Evolutionary conservation across 1,284 basidiomycete genomes (phyloP).

Genomic region (Butyriboletus appendiculatus): DNA sequence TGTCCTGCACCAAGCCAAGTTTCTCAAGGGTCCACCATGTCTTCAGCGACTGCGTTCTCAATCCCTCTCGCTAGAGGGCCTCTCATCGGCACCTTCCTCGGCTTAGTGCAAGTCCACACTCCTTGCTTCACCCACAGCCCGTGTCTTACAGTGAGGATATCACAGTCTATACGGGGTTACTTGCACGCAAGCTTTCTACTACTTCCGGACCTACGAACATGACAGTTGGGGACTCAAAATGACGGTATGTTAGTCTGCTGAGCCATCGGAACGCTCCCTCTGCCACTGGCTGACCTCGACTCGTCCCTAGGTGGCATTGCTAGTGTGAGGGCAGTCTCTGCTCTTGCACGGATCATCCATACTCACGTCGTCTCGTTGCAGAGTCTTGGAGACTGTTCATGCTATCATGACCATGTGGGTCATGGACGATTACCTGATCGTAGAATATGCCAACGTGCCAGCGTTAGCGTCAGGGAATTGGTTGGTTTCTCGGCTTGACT

Average conservation of each 20-base stretch:
- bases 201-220: slow-evolving; percentile 27
- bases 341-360: background rate
- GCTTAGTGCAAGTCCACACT: slow-evolving; percentile 20
- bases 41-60: slow-evolving; percentile 3
- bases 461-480: slow-evolving; percentile 15
- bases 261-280: background rate
- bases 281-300: background rate
- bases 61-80: slow-evolving; percentile 25
- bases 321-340: slow-evolving; percentile 14
- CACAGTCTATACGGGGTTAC: slow-evolving; percentile 32
- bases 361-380: background rate
- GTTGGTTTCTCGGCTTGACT: slow-evolving; percentile 14
- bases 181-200: slow-evolving; percentile 31
- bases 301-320: slow-evolving; percentile 20
- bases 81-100: slow-evolving; percentile 31
- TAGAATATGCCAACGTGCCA: slow-evolving; percentile 12
- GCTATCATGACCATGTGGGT: slow-evolving; percentile 25
- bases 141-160: slow-evolving; percentile 3
- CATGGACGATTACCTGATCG: slow-evolving; percentile 28
- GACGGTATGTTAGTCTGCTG: slow-evolving; percentile 17
- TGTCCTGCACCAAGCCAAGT: background rate
- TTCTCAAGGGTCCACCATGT: slow-evolving; percentile 8
- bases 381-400: slow-evolving; percentile 27
- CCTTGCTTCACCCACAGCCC: background rate
- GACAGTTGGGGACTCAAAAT: slow-evolving; percentile 24